phyloP scores from a whole-genome alignment of 192 early-diverging fungal genomes.

The Phycomyces nitens region DNA sequence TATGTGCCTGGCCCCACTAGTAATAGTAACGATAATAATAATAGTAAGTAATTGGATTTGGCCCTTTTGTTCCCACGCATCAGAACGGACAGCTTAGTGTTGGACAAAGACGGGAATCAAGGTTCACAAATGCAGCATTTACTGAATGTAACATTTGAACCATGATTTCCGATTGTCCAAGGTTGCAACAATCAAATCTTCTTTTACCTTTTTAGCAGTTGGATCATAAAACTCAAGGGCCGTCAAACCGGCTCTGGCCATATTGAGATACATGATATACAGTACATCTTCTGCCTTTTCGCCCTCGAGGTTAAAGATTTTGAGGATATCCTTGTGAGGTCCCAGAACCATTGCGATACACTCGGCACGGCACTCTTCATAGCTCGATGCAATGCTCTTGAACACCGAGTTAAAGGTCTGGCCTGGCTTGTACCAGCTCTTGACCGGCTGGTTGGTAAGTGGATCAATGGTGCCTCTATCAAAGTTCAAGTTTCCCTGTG shows the following conservation, averaged over 20 bases:
- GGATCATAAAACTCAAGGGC: constrained; percentile 55
- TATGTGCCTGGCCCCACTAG: constrained; percentile 57
- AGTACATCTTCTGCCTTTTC: constrained; percentile 47
- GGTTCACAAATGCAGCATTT: background rate
- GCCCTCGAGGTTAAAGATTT: constrained; percentile 49
- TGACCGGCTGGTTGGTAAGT: constrained; percentile 42
- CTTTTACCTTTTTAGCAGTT: constrained; percentile 29
- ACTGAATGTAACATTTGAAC: background rate
- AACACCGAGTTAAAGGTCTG: constrained; percentile 59
- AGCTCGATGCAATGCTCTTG: constrained; percentile 40
- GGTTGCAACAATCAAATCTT: background rate
- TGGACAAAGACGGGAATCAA: too few relatives aligned
- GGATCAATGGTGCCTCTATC: constrained; percentile 37
- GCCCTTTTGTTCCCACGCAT: background rate
- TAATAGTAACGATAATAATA: too few relatives aligned
- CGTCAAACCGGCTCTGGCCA: constrained; percentile 56
- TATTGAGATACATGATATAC: constrained; percentile 47
- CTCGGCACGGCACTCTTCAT: constrained; percentile 57
- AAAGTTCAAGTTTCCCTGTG: constrained; percentile 52
- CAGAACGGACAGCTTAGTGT: too few relatives aligned
- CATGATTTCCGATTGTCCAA: too few relatives aligned
- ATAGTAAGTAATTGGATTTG: too few relatives aligned
- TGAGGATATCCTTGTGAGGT: constrained; percentile 42
- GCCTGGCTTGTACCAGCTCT: constrained; percentile 53
- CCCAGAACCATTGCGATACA: constrained; percentile 44